Evolutionary conservation across 192 early-diverging fungal species (phyloP), one percentile per base, ranked within the genome.

Genomic region (Endogone sp.): DNA sequence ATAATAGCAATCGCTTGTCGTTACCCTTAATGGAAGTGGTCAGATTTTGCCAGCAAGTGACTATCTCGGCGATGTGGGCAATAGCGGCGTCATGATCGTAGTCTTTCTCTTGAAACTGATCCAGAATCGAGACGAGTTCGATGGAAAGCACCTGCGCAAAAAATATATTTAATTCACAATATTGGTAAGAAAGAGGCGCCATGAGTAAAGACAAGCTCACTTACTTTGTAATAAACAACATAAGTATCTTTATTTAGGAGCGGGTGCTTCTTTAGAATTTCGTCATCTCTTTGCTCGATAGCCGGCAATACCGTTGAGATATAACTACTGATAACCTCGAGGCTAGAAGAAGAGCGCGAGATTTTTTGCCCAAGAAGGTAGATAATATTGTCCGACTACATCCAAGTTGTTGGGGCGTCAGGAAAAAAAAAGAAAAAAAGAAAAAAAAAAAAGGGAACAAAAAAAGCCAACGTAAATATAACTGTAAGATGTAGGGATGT

Each of bases 11-110:
- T 0, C 79, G 78, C 11, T 85, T 73, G 22, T 85, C 82, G 56
- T 82, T 85, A 2, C 60, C 64, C 64, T 82, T 85, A 6, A 87
- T 76, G 63, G 77, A 80, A 2, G 70, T 60, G 0, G 82, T 80
- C 16, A 84, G 67, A 22, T 37, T 37, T 57, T 82, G 78, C 65
- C 81, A 87, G 59, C 82, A 77, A 6, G 65, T 67, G 2, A 80
- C 74, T 4, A 83, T 75, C 3, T 67, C 66, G 3, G 71, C 58
- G 27, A 79, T 73, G 28, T 81, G 72, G 23, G 61, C 32, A 2
- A 86, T 24, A 1, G 70, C 75, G 0, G 73, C 71, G 0, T 60
- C 74, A 13, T 65, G 29, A 4, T 76, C 60, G 64, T 74, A 76
- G 9, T 70, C 56, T 6, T 69, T 61, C 25, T 70, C 64, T 0